Conservation (phyloP, 495 filamentous ascomycete genomes). For the Talaromyces trachyspermus region DNA sequence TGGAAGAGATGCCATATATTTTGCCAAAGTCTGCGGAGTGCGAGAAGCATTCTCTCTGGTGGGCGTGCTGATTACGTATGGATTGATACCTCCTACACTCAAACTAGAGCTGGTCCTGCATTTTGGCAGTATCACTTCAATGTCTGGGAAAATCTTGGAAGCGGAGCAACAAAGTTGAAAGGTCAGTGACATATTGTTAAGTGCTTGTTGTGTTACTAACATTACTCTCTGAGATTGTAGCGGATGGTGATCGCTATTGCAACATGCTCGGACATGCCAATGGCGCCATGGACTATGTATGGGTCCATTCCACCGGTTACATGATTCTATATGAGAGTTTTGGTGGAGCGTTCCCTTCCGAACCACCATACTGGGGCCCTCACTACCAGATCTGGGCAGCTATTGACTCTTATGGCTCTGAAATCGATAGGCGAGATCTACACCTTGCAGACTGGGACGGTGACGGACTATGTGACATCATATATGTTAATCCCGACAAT, state of each 20-base stretch:
- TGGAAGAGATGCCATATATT: constrained; percentile 7
- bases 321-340: constrained; percentile 5
- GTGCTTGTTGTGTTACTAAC: too few species aligned
- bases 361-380: constrained; percentile 8
- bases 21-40: constrained; percentile 7
- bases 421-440: constrained; percentile 16
- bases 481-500: constrained; percentile 13
- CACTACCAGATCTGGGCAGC: constrained; percentile 8
- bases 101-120: too few species aligned
- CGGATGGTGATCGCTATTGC: constrained; percentile 2
- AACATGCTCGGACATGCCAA: constrained; percentile 5
- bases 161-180: constrained; percentile 9
- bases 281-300: constrained; percentile 5
- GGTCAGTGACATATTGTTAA: too few species aligned
- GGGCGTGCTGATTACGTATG: not conserved
- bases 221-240: too few species aligned
- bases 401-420: not conserved
- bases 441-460: constrained; percentile 23
- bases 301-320: constrained; percentile 6
- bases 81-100: constrained; percentile 4
- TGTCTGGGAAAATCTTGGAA: constrained; percentile 14
- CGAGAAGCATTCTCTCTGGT: not conserved
- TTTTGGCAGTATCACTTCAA: too few species aligned
- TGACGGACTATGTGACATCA: constrained; percentile 22
- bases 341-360: constrained; percentile 3